Evolutionary conservation across 805 yeast genomes (phyloP).

Genomic region (Ogataea angusta): DNA sequence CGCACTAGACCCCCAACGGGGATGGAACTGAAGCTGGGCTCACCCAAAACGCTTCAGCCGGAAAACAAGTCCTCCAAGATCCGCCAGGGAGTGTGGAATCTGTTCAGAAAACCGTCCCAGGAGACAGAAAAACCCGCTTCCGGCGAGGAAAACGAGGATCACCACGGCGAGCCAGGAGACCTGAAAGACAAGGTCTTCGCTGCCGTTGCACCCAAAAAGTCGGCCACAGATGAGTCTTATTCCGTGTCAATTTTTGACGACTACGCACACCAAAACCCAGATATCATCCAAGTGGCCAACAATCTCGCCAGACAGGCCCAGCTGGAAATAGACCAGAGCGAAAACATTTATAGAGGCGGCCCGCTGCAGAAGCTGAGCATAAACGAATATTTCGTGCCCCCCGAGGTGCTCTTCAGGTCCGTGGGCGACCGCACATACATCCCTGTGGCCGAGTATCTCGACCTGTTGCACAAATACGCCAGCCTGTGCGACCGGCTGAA

Average conservation of each 20-base stretch:
- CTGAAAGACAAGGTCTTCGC: conserved; percentile 6
- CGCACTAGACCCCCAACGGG: conserved; percentile 4
- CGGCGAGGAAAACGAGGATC: conserved; percentile 13
- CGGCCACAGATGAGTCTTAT: background rate
- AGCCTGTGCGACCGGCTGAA: conserved; percentile 10
- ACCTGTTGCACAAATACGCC: conserved; percentile 14
- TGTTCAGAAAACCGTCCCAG: conserved; percentile 8
- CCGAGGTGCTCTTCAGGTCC: conserved; percentile 14
- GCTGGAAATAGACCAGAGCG: conserved; percentile 11
- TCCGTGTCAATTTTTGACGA: conserved; percentile 9
- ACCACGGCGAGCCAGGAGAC: background rate
- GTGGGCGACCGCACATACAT: conserved; percentile 13
- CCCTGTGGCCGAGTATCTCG: conserved; percentile 19
- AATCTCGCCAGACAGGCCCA: conserved; percentile 12
- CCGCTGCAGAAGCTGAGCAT: conserved; percentile 8
- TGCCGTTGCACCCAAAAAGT: conserved; percentile 2
- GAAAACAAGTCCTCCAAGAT: conserved; percentile 5
- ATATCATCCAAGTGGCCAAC: conserved; percentile 14
- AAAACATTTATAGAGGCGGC: conserved; percentile 15
- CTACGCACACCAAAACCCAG: conserved; percentile 14
- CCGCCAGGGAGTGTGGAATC: conserved; percentile 13
- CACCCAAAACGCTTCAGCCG: conserved; percentile 1
- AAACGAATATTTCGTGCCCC: conserved; percentile 17
- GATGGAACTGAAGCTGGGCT: conserved; percentile 2
- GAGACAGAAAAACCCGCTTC: conserved; percentile 3